Conservation (phyloP, 1,284 basidiomycete genomes). For the Tilletia caries region DNA sequence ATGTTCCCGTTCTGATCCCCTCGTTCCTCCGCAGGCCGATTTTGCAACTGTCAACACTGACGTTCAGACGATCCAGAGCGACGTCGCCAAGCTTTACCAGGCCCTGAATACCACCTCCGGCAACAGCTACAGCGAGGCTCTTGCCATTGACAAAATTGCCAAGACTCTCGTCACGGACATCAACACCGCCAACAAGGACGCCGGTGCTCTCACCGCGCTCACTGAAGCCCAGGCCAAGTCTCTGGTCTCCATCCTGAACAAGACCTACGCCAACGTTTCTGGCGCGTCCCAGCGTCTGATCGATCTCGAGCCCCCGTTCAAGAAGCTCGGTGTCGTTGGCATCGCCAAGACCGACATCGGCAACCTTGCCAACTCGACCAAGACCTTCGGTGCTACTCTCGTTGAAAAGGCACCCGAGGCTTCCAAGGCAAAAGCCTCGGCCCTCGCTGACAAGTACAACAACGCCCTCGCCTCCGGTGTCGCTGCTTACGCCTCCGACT, state of each 20-base stretch:
- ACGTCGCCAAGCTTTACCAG: conserved; percentile 17
- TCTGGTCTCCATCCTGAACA: conserved; percentile 17
- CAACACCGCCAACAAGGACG: conserved; percentile 17
- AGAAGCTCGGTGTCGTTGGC: conserved; percentile 18
- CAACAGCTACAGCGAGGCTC: conserved; percentile 15
- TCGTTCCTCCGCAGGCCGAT: conserved; percentile 15
- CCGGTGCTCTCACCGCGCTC: conserved; percentile 14
- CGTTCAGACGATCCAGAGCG: conserved; percentile 18
- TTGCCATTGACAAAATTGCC: conserved; percentile 15
- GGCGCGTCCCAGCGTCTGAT: conserved; percentile 17
- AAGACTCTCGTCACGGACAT: conserved; percentile 15
- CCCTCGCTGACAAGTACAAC: conserved; percentile 18
- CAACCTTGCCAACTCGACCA: conserved; percentile 14
- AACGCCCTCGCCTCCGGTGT: conserved; percentile 12
- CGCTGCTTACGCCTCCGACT: conserved; percentile 14
- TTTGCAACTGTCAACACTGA: conserved; percentile 20
- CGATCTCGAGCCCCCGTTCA: conserved; percentile 17
- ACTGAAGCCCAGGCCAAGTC: conserved; percentile 16
- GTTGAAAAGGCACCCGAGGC: conserved; percentile 17
- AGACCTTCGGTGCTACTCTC: conserved; percentile 19
- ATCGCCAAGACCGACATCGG: conserved; percentile 18
- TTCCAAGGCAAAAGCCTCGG: background rate
- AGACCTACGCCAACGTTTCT: conserved; percentile 13
- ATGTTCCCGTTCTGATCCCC: conserved; percentile 16
- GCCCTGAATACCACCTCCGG: background rate